Evolutionary conservation across 2,329 filamentous ascomycete species (phyloP), one percentile per base, ranked within the genome.

Genomic region (Aspergillus sp.): DNA sequence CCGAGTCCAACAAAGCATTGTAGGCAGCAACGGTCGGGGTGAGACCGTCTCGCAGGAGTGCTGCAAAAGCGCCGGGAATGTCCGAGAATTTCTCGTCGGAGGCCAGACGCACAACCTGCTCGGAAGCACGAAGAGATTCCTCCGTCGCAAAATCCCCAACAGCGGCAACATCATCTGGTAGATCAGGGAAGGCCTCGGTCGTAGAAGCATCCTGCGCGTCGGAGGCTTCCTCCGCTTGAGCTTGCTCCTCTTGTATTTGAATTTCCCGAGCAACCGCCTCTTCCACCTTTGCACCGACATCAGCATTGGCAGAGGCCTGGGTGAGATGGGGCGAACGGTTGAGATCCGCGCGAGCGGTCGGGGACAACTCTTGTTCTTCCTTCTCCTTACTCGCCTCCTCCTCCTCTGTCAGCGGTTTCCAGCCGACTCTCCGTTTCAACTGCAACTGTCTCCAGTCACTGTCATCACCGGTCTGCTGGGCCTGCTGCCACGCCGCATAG

Each of bases 391-490:
- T 66, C 15, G 71, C 68, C 50, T 79, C 76, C 3, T 79, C 77
- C 46, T 79, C 77, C 46, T 74, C 72, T 21, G 77, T 72, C 39
- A 75, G 70, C 3, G 75, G 82, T 80, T 95, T 93, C 91, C 93
- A 96, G 72, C 95, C 93, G 67, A 97, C 91, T 62, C 88, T 85
- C 75, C 91, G 89, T 56, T 89, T 89, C 73, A 96, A 93, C 74
- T 96, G 90, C 69, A 92, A 96, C 73, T 96, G 91, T 44, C 88
- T 88, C 91, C 91, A 96, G 73, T 97, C 93, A 65, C 89, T 87
- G 51, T 91, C 89, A 48, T 87, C 78, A 39, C 82, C 88, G 50
- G 83, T 81, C 58, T 82, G 82, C 73, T 93, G 87, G 63, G 88
- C 85, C 73, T 90, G 89, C 75, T 93, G 91, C 80, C 95, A 90